A percentile compares a stretch with the other conserved stretches of the same genome.
Evolutionary conservation across 2,329 filamentous ascomycete species (phyloP).

Genomic region (Ophiocordyceps camponoti-floridani): DNA sequence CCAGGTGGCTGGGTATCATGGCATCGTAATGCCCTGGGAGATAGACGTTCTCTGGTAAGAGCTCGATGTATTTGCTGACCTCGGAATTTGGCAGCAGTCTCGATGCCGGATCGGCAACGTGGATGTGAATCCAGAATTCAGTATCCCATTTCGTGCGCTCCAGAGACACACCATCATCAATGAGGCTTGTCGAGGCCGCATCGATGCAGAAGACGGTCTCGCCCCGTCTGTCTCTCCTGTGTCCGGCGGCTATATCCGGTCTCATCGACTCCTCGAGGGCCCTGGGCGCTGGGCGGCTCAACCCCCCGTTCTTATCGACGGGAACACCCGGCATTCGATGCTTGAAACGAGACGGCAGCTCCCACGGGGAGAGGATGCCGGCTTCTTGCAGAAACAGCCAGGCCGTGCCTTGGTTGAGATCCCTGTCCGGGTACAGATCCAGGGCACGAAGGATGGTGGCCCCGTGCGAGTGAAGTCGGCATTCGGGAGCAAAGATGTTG

Average conservation of each 20-base stretch:
- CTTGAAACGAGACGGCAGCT: conserved; percentile 46
- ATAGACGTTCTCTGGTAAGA: conserved; percentile 41
- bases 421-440: conserved; percentile 35
- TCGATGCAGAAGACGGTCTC: conserved; percentile 58
- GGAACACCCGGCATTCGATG: conserved; percentile 31
- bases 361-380: conserved; percentile 52
- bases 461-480: conserved; percentile 41
- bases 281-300: conserved; percentile 16
- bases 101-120: conserved; percentile 64
- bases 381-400: conserved; percentile 62
- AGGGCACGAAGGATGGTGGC: conserved; percentile 44
- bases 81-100: conserved; percentile 41
- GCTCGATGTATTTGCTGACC: conserved; percentile 41
- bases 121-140: conserved; percentile 59
- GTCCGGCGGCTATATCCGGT: conserved; percentile 24
- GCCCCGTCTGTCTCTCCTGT: conserved; percentile 39
- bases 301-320: conserved; percentile 22
- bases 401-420: conserved; percentile 22
- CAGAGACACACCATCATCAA: conserved; percentile 65
- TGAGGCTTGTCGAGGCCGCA: conserved; percentile 43
- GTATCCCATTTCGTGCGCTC: conserved; percentile 33
- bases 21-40: conserved; percentile 36
- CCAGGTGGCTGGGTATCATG: conserved; percentile 32
- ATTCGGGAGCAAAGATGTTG: conserved; percentile 30
- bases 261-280: conserved; percentile 15